Evolutionary conservation across 192 early-diverging fungal genomes (phyloP).

Genomic region (Coemansia sp.): DNA sequence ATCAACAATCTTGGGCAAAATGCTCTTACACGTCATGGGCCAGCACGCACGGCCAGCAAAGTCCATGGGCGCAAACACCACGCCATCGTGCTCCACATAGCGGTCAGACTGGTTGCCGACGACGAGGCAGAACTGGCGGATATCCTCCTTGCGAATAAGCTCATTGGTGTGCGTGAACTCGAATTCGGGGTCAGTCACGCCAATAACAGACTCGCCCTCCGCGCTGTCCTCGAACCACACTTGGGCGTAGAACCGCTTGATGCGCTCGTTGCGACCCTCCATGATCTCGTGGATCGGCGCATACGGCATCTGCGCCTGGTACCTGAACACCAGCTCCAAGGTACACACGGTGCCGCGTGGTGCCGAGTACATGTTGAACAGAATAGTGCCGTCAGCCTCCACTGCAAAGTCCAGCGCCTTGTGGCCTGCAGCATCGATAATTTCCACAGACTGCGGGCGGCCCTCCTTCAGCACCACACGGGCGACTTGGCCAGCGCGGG

Average conservation of each 20-base stretch:
- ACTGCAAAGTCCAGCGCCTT: constrained; percentile 56
- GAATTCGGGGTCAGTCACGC: constrained; percentile 66
- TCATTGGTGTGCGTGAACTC: constrained; percentile 51
- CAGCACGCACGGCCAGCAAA: constrained; percentile 73
- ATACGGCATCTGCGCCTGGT: constrained; percentile 74
- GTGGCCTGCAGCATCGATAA: background rate
- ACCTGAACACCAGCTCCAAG: constrained; percentile 79
- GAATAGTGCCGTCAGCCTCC: constrained; percentile 54
- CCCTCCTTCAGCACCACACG: background rate
- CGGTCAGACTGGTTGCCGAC: constrained; percentile 73
- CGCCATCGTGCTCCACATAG: constrained; percentile 90
- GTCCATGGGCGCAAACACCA: constrained; percentile 76
- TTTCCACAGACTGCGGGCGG: background rate
- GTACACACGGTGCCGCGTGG: constrained; percentile 63
- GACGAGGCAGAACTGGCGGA: constrained; percentile 71
- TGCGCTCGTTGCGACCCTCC: constrained; percentile 70
- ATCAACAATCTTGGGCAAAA: constrained; percentile 91
- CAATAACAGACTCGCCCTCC: constrained; percentile 58
- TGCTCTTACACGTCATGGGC: constrained; percentile 83
- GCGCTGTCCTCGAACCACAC: constrained; percentile 70
- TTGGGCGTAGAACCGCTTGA: constrained; percentile 63
- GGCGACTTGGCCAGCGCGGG: constrained; percentile 59
- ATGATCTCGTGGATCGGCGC: constrained; percentile 76
- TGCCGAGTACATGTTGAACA: constrained; percentile 62
- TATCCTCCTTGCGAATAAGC: constrained; percentile 78